Base-by-base conservation (phyloP, 2,329 filamentous ascomycete genomes). In the Stenocarpella maydis region DNA sequence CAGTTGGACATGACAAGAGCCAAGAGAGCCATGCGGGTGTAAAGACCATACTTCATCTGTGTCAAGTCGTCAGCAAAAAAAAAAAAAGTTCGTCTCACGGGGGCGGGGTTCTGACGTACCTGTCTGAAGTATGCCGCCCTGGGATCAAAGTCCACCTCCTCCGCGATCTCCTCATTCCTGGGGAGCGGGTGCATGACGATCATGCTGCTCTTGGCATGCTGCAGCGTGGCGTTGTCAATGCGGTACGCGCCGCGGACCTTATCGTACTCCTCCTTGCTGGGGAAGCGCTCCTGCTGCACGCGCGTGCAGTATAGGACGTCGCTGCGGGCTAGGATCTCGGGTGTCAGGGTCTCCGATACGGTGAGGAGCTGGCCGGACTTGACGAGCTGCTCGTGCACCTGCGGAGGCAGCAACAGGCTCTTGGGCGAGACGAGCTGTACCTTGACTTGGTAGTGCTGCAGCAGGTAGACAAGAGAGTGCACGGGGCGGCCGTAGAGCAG, bases 111-210 rank as follows among this genome's bases (percentile, higher is more conserved):
- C 47, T 39, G n/a, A 87, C 92, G 90, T 83, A 97, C 95, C 92
- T 99, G 96, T 92, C 96, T 90, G 84, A 99, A 99, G 85, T 99
- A 99, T 68, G 96, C 95, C 70, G 96, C 96, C 75, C 96, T 86
- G 79, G 97, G 94, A 83, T 99, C 96, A 83, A 97, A 97, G 82
- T 99, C 96, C 60, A 99, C 94, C 84, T 99, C 96, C 82, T 97
- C 94, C 41, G 91, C 90, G 78, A 99, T 91, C 87, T 99, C 96
- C 74, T 92, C 90, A 78, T 98, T 98, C 77, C 96, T 88, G 49
- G 96, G 96, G 77, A 99, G 86, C 69, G 96, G 96, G 82, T 99
- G 96, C 90, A 99, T 90, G 73, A 99, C 92, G 73, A 97, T 89
- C 90, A 97, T 98, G 77, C 92, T 92, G 79, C 86, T 87, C 90